Evolutionary conservation across 1,139 yeast species (phyloP).

Genomic region (Lodderomyces metapsilosis): DNA sequence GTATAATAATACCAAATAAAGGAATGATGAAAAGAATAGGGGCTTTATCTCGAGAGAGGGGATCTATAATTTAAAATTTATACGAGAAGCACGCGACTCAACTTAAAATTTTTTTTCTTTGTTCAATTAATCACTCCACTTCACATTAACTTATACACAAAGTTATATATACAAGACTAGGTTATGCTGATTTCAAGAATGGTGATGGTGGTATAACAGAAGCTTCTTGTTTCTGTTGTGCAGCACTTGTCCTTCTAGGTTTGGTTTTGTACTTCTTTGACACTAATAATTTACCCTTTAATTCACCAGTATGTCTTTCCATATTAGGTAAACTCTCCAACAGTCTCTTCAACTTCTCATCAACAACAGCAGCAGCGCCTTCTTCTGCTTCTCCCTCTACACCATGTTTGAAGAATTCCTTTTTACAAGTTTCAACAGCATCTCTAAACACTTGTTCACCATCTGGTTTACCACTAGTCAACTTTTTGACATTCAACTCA

Average conservation of each 20-base stretch:
- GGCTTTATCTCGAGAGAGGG: too few species aligned
- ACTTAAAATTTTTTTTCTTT: too few species aligned
- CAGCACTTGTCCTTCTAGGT: slow-evolving; percentile 22
- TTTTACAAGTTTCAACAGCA: slow-evolving; percentile 66
- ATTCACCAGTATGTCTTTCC: slow-evolving; percentile 27
- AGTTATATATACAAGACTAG: background rate
- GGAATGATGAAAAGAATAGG: too few species aligned
- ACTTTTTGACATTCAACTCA: slow-evolving; percentile 52
- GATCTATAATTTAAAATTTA: too few species aligned
- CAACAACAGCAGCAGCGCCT: background rate
- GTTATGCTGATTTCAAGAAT: slow-evolving; percentile 20
- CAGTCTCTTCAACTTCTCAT: slow-evolving; percentile 30
- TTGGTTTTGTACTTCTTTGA: slow-evolving; percentile 39
- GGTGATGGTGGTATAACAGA: slow-evolving; percentile 38
- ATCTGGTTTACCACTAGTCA: slow-evolving; percentile 43
- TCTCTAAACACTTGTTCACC: slow-evolving; percentile 56
- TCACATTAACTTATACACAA: too few species aligned
- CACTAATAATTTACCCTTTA: slow-evolving; percentile 24
- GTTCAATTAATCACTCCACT: too few species aligned
- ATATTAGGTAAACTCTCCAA: slow-evolving; percentile 24
- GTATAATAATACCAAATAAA: too few species aligned
- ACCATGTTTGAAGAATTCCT: slow-evolving; percentile 45
- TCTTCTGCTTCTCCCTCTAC: slow-evolving; percentile 24
- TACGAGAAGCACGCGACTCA: too few species aligned
- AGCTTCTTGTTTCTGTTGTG: slow-evolving; percentile 8